These are phyloP conservation scores for Aspergillus quadrilineatus DNA, from an alignment of 2,329 filamentous ascomycete species.

Conservation along the genomic window DNA sequence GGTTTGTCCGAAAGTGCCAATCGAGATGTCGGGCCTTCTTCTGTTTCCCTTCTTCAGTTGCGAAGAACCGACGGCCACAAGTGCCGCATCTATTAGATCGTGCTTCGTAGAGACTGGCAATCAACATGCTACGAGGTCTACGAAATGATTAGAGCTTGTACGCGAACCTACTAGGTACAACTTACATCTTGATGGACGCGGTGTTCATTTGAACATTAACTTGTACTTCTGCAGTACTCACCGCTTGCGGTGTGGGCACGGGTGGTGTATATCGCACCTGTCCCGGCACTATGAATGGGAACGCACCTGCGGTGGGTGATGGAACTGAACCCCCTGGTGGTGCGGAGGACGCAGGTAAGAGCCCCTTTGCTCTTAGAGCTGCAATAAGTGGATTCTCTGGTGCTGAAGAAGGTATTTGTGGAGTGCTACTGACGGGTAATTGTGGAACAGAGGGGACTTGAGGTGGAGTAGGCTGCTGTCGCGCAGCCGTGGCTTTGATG, in stretches of 20 bases:
- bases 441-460: constrained; percentile 49
- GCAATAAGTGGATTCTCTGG: constrained; percentile 64
- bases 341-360: constrained; percentile 55
- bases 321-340: constrained; percentile 42
- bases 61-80: constrained; percentile 82
- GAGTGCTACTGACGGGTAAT: constrained; percentile 58
- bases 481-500: constrained; percentile 44
- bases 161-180: constrained; percentile 18
- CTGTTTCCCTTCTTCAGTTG: constrained; percentile 72
- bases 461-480: constrained; percentile 44
- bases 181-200: constrained; percentile 72
- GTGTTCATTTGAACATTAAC: constrained; percentile 56
- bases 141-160: constrained; percentile 4
- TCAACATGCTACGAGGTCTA: constrained; percentile 71
- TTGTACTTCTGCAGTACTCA: constrained; percentile 24
- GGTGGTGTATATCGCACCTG: constrained; percentile 39
- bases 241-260: constrained; percentile 34
- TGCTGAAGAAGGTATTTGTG: constrained; percentile 46
- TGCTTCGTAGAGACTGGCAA: constrained; percentile 73
- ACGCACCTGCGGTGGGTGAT: constrained; percentile 35
- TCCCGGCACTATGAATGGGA: constrained; percentile 43
- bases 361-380: constrained; percentile 66
- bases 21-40: constrained; percentile 92
- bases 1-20: constrained; percentile 96
- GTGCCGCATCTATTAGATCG: constrained; percentile 85